Base-by-base conservation (phyloP, 805 yeast species). In the Zygosaccharomyces rouxii region DNA sequence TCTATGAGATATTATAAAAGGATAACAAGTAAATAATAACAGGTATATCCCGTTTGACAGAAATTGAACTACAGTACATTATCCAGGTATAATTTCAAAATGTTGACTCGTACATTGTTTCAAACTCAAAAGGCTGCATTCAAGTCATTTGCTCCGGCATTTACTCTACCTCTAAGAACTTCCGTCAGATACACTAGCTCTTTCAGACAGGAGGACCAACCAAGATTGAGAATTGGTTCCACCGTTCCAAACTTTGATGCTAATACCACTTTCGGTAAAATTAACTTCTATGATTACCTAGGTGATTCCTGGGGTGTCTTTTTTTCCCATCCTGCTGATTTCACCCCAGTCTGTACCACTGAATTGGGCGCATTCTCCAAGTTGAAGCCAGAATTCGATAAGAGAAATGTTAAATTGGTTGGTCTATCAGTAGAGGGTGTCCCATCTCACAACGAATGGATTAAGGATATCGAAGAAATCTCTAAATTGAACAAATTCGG, bases 331-430 rank as follows among this genome's bases (percentile, higher is more conserved):
- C 97, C 97, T 54, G 96, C 89, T 48, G 97, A 89, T 70, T 90
- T 88, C 77, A 89, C 97, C 16, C 97, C 97, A 42, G 96, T 89
- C 48, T 89, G 97, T 72, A 90, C 97, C 63, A 89, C 97, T 49
- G 97, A 89, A 75, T 78, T 89, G 65, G 96, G 97, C 58, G 96
- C 96, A 18, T 90, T 89, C 63, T 89, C 96, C 55, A 79, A 82
- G 61, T 79, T 89, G 71, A 86, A 88, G 74, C 88, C 89, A 47
- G 96, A 89, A 70, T 89, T 89, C 63, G 81, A 83, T 64, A 76
- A 84, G 71, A 82, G 97, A 76, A 80, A 81, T 65, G 86, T 84
- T 67, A 89, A 89, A 75, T 78, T 89, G 70, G 85, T 89, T 70
- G 97, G 97, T 54, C 75, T 89, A 59, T 86, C 95, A 47, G 92